phyloP scores from a whole-genome alignment of 139 green algal species.

The Haematococcus sp. region DNA sequence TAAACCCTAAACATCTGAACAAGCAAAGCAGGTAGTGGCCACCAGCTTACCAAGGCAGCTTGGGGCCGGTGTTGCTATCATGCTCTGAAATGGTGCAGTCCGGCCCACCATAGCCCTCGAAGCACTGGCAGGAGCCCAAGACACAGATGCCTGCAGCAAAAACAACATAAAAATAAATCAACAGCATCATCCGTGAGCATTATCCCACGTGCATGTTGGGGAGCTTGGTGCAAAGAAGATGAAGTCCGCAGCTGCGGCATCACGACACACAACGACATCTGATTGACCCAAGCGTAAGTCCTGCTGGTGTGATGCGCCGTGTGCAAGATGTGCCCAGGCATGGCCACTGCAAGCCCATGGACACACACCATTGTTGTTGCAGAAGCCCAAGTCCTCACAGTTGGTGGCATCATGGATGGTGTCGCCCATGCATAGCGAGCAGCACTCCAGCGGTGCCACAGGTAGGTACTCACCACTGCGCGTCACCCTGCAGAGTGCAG shows the following conservation, averaged over 20 bases:
- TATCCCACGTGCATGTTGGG: slow-evolving; percentile 21
- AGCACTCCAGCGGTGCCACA: slow-evolving; percentile 66
- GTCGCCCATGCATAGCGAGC: slow-evolving; percentile 58
- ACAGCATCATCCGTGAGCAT: too few relatives aligned
- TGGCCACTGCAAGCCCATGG: too few relatives aligned
- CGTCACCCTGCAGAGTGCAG: slow-evolving; percentile 29
- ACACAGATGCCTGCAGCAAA: slow-evolving; percentile 39
- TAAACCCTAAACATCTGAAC: too few relatives aligned
- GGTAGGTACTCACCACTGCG: slow-evolving; percentile 57
- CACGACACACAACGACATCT: too few relatives aligned
- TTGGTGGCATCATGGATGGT: slow-evolving; percentile 38
- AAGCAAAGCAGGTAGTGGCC: too few relatives aligned
- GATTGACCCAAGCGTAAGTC: too few relatives aligned
- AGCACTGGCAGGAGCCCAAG: slow-evolving; percentile 64
- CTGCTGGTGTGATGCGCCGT: too few relatives aligned
- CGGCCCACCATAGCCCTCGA: slow-evolving; percentile 49
- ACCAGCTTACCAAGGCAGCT: not conserved
- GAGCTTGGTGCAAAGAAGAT: slow-evolving; percentile 1
- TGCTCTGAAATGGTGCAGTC: slow-evolving; percentile 41
- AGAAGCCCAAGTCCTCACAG: slow-evolving; percentile 49
- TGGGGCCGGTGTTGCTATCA: not conserved
- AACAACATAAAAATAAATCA: too few relatives aligned
- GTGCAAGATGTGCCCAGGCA: too few relatives aligned
- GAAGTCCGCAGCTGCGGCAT: too few relatives aligned
- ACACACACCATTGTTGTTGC: slow-evolving; percentile 44